Conservation (phyloP, 768 basidiomycete genomes). For the Clitopilus passeckerianus region DNA sequence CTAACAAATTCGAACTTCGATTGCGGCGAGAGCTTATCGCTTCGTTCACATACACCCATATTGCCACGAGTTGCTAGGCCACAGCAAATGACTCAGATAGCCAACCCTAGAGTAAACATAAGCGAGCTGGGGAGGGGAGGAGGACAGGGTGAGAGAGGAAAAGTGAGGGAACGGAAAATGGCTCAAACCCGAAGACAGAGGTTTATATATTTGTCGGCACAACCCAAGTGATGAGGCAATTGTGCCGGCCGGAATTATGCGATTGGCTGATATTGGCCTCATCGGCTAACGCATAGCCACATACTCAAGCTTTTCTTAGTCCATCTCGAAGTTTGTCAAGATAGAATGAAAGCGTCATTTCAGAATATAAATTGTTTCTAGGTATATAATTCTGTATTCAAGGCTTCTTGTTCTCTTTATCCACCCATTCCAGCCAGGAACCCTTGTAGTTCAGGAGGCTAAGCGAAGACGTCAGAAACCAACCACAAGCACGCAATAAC, state of each 20-base stretch:
- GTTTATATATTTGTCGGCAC: constrained; percentile 19
- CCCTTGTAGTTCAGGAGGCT: constrained; percentile 77
- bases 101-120: not conserved
- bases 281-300: not conserved
- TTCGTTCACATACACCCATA: too few relatives aligned
- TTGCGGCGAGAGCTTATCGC: too few relatives aligned
- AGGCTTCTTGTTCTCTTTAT: constrained; percentile 36
- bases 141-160: constrained; percentile 2
- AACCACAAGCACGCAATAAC: not conserved
- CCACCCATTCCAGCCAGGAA: constrained; percentile 86
- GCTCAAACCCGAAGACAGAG: constrained; percentile 1
- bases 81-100: too few relatives aligned
- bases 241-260: constrained; percentile 42
- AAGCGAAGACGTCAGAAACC: not conserved
- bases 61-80: too few relatives aligned
- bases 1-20: too few relatives aligned
- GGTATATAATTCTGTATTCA: not conserved
- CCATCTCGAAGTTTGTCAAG: not conserved
- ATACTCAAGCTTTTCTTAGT: not conserved
- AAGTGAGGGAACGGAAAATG: constrained; percentile 4
- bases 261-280: constrained; percentile 30
- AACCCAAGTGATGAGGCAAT: constrained; percentile 35
- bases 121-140: not conserved
- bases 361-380: too few relatives aligned
- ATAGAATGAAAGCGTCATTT: too few relatives aligned